Conservation (phyloP, 768 basidiomycete genomes). For the Candolleomyces aberdarensis region DNA sequence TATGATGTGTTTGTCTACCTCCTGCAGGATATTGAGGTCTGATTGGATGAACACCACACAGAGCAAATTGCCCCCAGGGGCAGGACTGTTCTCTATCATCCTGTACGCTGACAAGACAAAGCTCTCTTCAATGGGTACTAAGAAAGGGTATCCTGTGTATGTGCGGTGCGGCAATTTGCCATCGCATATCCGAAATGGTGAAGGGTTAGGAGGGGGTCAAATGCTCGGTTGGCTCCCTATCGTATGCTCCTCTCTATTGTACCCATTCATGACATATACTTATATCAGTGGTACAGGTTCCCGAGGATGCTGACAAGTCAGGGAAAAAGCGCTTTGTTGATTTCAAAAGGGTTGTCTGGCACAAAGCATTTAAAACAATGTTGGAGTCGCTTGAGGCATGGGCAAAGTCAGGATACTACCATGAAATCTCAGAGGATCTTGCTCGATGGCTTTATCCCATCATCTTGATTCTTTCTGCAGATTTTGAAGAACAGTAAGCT, state of each 20-base stretch:
- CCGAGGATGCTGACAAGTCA: constrained; percentile 24
- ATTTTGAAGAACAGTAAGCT: constrained; percentile 45
- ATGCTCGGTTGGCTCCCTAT: constrained; percentile 37
- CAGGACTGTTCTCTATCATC: constrained; percentile 26
- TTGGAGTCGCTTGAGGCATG: constrained; percentile 20
- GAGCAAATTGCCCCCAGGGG: constrained; percentile 14
- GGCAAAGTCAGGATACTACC: constrained; percentile 1
- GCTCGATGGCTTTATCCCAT: constrained; percentile 28
- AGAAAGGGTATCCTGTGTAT: constrained; percentile 34
- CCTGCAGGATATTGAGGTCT: not conserved
- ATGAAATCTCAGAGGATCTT: constrained; percentile 11
- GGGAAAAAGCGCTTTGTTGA: constrained; percentile 27
- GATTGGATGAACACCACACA: not conserved
- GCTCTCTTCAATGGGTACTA: constrained; percentile 33
- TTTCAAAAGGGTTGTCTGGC: constrained; percentile 36
- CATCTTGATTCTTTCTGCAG: constrained; percentile 35
- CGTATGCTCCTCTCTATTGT: constrained; percentile 13
- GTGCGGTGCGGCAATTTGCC: constrained; percentile 27
- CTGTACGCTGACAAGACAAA: constrained; percentile 38
- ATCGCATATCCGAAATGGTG: constrained; percentile 4
- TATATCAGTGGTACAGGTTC: constrained; percentile 23
- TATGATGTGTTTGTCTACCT: not conserved
- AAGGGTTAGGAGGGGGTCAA: not conserved
- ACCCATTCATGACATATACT: not conserved
- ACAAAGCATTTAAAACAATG: constrained; percentile 28